Evolutionary conservation across 768 basidiomycete species (phyloP).

Genomic region (Russula brevipes): DNA sequence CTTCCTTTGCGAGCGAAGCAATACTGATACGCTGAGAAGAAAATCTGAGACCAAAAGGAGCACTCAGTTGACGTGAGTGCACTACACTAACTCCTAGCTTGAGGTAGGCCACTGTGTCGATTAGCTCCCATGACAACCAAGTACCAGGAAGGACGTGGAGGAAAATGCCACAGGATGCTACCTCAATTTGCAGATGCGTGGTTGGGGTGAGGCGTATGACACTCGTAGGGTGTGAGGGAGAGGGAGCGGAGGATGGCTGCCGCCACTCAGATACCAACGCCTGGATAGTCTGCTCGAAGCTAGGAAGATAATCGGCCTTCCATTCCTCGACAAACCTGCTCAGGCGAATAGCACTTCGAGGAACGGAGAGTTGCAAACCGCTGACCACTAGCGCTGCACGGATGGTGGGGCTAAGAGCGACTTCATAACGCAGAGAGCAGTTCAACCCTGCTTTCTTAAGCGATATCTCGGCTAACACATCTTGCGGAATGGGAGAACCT

Average conservation of each 20-base stretch:
- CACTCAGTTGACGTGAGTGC: conserved; percentile 32
- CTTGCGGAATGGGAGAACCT: conserved; percentile 41
- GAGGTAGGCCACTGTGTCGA: conserved; percentile 45
- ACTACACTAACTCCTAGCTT: conserved; percentile 34
- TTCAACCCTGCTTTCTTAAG: conserved; percentile 45
- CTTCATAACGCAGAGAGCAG: conserved; percentile 45
- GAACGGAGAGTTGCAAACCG: conserved; percentile 53
- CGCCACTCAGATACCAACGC: conserved; percentile 61
- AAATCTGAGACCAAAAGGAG: conserved; percentile 60
- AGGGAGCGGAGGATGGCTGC: conserved; percentile 24
- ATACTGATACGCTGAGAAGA: conserved; percentile 58
- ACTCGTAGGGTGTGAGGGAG: conserved; percentile 1
- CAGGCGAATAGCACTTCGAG: conserved; percentile 73
- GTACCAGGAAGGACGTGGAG: conserved; percentile 86
- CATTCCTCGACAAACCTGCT: conserved; percentile 80
- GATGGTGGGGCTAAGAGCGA: conserved; percentile 34
- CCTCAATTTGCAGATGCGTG: conserved; percentile 48
- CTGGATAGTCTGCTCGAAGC: conserved; percentile 61
- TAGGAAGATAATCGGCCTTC: conserved; percentile 73
- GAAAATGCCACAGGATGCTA: conserved; percentile 51
- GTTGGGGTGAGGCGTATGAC: conserved; percentile 17
- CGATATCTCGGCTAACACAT: conserved; percentile 57
- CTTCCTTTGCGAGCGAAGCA: conserved; percentile 40
- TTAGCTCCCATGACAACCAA: conserved; percentile 73
- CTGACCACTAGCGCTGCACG: conserved; percentile 44